These are phyloP conservation scores for Zanthoxylum bungeanum DNA, from an alignment of 345 rosid species.

Conservation along the genomic window DNA sequence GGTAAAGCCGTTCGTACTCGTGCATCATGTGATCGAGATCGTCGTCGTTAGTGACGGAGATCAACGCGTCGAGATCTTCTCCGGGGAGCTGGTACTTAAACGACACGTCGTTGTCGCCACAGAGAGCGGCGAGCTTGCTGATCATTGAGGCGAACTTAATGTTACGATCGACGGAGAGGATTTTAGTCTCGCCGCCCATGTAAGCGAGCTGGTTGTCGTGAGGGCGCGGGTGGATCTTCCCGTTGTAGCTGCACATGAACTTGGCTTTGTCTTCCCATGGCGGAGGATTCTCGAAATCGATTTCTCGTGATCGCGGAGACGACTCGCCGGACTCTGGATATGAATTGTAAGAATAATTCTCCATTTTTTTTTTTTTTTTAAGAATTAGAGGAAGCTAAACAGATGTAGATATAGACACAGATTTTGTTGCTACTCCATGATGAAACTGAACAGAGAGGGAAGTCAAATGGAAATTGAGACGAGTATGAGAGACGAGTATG, in stretches of 20 bases:
- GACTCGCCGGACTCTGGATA: constrained; percentile 91
- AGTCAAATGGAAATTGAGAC: not conserved
- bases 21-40: constrained; percentile 96
- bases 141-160: constrained; percentile 54
- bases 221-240: constrained; percentile 94
- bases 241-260: constrained; percentile 91
- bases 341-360: constrained; percentile 54
- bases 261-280: constrained; percentile 86
- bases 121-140: constrained; percentile 57
- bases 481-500: not conserved
- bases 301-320: constrained; percentile 92
- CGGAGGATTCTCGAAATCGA: constrained; percentile 74
- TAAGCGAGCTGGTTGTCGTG: constrained; percentile 89
- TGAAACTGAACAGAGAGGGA: not conserved
- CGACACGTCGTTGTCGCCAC: constrained; percentile 45
- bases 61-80: constrained; percentile 91
- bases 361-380: constrained; percentile 33
- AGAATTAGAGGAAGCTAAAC: not conserved
- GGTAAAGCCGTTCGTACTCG: constrained; percentile 80
- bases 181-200: constrained; percentile 88
- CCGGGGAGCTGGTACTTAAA: constrained; percentile 96
- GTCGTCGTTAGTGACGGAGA: constrained; percentile 89
- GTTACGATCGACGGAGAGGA: constrained; percentile 72
- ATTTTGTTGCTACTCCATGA: constrained; percentile 4
- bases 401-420: not conserved